These are phyloP conservation scores for Ambrosiella beaveri DNA, from an alignment of 2,329 filamentous ascomycete genomes.

Conservation along the genomic window DNA sequence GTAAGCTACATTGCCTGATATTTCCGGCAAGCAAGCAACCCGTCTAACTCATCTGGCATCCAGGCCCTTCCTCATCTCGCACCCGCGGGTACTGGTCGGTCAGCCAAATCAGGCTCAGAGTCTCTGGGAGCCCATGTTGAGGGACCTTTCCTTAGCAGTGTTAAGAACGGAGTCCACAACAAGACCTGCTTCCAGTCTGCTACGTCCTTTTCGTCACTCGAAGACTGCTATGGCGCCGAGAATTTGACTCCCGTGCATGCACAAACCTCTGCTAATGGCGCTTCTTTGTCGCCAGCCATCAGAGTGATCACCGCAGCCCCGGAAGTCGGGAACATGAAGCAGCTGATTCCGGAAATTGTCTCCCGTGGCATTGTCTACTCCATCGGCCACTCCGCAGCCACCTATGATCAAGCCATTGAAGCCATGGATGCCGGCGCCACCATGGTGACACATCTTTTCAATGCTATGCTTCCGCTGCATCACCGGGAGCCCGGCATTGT, in stretches of 20 bases:
- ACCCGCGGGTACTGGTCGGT: conserved; percentile 44
- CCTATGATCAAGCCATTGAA: conserved; percentile 60
- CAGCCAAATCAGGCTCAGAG: conserved; percentile 56
- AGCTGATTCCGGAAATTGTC: conserved; percentile 49
- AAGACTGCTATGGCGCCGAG: conserved; percentile 51
- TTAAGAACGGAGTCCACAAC: conserved; percentile 78
- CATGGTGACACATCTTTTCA: conserved; percentile 90
- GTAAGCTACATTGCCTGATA: conserved; percentile 23
- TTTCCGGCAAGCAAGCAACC: neutral
- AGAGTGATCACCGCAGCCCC: conserved; percentile 78
- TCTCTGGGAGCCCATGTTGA: conserved; percentile 82
- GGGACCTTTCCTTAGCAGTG: conserved; percentile 69
- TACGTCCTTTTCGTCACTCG: conserved; percentile 45
- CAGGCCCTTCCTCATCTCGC: conserved; percentile 59
- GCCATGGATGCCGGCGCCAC: conserved; percentile 59
- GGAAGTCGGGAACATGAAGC: conserved; percentile 54
- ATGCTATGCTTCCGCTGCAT: conserved; percentile 79
- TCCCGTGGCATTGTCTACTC: conserved; percentile 55
- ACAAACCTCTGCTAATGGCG: neutral
- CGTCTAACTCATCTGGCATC: neutral
- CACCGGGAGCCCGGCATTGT: conserved; percentile 86
- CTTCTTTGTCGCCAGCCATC: conserved; percentile 31
- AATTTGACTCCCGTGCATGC: conserved; percentile 37
- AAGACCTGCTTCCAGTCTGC: conserved; percentile 50
- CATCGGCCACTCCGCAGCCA: conserved; percentile 75